Percentiles rank a stretch among this genome's conserved stretches.
Conservation (phyloP, 257 asterid species). For the Apocynum venetum region DNA sequence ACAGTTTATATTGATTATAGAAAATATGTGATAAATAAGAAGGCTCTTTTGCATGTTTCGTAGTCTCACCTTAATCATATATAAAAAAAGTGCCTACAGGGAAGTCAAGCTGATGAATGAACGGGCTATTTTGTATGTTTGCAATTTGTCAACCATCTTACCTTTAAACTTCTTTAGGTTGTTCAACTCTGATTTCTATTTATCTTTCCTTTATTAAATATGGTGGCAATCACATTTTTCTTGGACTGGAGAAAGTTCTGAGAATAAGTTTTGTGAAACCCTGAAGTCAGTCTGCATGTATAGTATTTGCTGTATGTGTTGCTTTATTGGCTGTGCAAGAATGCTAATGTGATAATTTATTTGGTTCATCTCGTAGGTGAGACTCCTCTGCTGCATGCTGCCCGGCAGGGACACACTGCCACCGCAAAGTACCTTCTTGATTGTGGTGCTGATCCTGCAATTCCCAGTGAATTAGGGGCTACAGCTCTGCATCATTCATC, state of each 20-base stretch:
- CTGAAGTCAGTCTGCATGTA: neutral
- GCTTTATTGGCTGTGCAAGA: neutral
- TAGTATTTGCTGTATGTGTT: neutral
- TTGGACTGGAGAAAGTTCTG: neutral
- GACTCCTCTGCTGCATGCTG: slow-evolving; percentile 87
- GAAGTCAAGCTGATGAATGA: neutral
- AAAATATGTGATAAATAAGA: neutral
- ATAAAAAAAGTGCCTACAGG: neutral
- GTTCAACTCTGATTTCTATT: neutral
- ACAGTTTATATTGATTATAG: neutral
- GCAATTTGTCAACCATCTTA: neutral
- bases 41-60: neutral
- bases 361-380: slow-evolving; percentile 50
- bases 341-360: neutral
- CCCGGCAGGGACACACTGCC: slow-evolving; percentile 77
- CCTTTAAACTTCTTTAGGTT: neutral
- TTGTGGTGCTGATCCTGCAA: slow-evolving; percentile 75
- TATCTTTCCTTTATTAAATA: neutral
- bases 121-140: neutral
- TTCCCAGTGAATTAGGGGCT: slow-evolving; percentile 79
- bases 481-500: slow-evolving; percentile 90
- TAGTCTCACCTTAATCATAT: neutral
- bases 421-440: slow-evolving; percentile 73
- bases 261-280: neutral
- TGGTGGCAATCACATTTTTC: neutral